These are phyloP conservation scores for Ceratobasidium sp. DNA, from an alignment of 1,284 basidiomycete species.

Conservation along the genomic window DNA sequence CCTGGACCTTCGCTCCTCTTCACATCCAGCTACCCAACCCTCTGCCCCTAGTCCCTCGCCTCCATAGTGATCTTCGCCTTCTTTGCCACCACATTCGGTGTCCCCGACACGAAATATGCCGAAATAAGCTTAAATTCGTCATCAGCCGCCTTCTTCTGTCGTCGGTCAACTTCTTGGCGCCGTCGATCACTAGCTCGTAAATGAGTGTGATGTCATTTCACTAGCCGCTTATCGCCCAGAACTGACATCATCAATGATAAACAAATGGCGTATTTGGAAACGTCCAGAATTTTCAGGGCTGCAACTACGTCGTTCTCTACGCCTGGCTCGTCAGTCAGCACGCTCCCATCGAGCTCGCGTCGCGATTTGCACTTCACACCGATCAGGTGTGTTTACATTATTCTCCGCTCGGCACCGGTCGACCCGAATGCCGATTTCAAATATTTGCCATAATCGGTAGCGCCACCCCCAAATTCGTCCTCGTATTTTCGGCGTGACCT, in stretches of 20 bases:
- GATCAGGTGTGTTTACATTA: too few species aligned
- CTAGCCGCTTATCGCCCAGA: background rate
- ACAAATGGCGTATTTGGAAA: slow-evolving; percentile 1
- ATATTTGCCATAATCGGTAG: too few species aligned
- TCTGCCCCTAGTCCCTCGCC: background rate
- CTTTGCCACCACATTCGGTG: background rate
- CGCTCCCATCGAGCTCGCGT: too few species aligned
- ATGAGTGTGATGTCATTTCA: slow-evolving; percentile 14
- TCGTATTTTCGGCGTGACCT: too few species aligned
- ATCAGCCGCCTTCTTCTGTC: slow-evolving; percentile 13
- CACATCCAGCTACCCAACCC: background rate
- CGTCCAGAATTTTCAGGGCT: background rate
- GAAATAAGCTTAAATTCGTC: background rate
- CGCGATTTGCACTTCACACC: too few species aligned
- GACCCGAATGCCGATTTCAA: too few species aligned
- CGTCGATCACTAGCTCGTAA: slow-evolving; percentile 1
- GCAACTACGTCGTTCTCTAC: background rate
- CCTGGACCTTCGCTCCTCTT: slow-evolving; percentile 8
- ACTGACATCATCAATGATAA: slow-evolving; percentile 17
- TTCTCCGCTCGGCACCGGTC: too few species aligned
- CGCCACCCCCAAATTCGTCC: too few species aligned
- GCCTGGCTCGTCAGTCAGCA: too few species aligned
- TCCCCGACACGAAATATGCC: background rate
- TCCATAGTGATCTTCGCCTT: background rate
- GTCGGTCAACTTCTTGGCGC: slow-evolving; percentile 9